A percentile compares a stretch with the other conserved stretches of the same genome.
phyloP scores from a whole-genome alignment of 1,139 yeast species.

The Candida gigantensis region DNA sequence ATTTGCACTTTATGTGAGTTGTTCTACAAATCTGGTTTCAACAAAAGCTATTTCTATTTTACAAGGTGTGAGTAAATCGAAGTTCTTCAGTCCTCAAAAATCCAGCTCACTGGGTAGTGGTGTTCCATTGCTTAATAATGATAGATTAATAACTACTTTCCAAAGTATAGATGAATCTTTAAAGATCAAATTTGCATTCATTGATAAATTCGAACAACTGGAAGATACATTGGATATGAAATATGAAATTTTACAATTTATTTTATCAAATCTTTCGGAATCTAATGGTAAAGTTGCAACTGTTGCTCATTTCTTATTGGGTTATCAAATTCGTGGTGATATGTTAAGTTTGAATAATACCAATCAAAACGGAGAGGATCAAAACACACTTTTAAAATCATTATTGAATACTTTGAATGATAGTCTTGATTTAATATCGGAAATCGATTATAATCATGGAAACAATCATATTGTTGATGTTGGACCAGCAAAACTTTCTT shows the following conservation, averaged over 20 bases:
- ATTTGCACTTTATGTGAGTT: constrained; percentile 69
- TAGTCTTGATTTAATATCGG: constrained; percentile 44
- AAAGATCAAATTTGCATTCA: constrained; percentile 71
- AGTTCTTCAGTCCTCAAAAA: constrained; percentile 45
- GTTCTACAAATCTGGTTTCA: constrained; percentile 54
- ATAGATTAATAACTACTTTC: constrained; percentile 70
- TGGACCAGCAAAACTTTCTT: constrained; percentile 57
- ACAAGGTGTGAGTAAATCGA: constrained; percentile 48
- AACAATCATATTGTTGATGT: constrained; percentile 43
- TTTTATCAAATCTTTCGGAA: constrained; percentile 50
- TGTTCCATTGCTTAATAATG: constrained; percentile 49
- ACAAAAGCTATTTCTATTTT: constrained; percentile 55
- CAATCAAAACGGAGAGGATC: no score
- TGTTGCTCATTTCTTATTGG: constrained; percentile 74
- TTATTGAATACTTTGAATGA: constrained; percentile 51
- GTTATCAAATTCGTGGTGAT: constrained; percentile 51
- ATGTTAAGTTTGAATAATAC: constrained; percentile 22
- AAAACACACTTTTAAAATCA: constrained; percentile 55
- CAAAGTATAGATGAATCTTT: constrained; percentile 72
- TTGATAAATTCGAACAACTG: constrained; percentile 63
- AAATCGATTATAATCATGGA: constrained; percentile 39
- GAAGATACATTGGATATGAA: constrained; percentile 49
- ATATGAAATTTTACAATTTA: constrained; percentile 56
- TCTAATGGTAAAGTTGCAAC: constrained; percentile 46
- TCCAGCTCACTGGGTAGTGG: constrained; percentile 23